Evolutionary conservation across 768 basidiomycete species (phyloP), one percentile per base, ranked within the genome.

Genomic region (Mycena rebaudengoi): DNA sequence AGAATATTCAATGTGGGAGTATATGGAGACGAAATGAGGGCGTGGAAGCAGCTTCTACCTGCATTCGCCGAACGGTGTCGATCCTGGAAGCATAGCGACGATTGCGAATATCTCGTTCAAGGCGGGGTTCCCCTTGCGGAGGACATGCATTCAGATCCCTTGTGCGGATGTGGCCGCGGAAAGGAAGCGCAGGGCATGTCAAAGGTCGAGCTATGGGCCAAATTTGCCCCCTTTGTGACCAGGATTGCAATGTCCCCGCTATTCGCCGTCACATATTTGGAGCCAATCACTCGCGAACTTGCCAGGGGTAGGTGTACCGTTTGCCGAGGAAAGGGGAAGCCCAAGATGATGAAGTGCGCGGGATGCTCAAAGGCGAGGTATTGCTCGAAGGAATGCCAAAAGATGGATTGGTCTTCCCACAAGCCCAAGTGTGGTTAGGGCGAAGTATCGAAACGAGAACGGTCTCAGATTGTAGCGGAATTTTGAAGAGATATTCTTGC

Each of bases 201-300:
- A 13, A 45, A 51, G 11, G 63, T 52, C 4, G 49, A 62, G 16
- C 6, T 57, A 5, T 77, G 76, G 78, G 60, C 56, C 37, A 28
- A 45, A 3, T 65, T 76, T 28, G 68, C 70, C 4, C 72, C 72
- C 21, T 70, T 71, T 44, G 72, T 70, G 7, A 78, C 76, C 4
- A 56, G 75, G 8, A 60, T 75, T 37, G 77, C 76, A 11, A 49
- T 79, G 20, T 67, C 68, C 5, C 77, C 77, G 18, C 44, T 89
- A 12, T 88, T 88, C 52, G 78, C 83, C 0, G 79, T 83, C 16
- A 77, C 85, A 7, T 86, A 83, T 68, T 55, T 86, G 64, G 84
- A 87, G 63, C 70, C 70, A 14, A 68, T 83, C 29, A 71, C 35
- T 8, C n/a, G 59, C 23, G 60, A 64, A 20, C 28, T 51, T 33